Conservation (phyloP, 2,329 filamentous ascomycete species). For the Epichloe baconii region DNA sequence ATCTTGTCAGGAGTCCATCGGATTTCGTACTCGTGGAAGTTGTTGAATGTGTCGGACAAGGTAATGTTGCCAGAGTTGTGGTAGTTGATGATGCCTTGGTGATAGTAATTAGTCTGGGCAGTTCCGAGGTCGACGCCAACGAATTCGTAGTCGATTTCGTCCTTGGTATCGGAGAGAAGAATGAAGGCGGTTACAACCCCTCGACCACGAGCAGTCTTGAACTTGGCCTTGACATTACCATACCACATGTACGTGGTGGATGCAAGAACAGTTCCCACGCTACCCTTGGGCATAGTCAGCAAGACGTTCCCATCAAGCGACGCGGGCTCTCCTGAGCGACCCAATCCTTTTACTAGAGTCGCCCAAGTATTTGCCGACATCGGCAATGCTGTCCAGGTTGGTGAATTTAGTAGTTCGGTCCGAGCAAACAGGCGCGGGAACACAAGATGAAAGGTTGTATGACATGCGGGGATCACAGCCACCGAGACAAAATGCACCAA, state of each 20-base stretch:
- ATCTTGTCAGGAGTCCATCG: conserved; percentile 82
- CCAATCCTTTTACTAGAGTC: conserved; percentile 76
- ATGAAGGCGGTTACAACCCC: conserved; percentile 98
- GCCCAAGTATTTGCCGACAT: conserved; percentile 75
- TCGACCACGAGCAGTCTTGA: conserved; percentile 71
- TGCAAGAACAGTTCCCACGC: conserved; percentile 76
- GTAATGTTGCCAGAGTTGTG: conserved; percentile 61
- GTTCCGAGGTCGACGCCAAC: conserved; percentile 65
- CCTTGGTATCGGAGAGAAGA: conserved; percentile 86
- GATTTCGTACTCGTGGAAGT: conserved; percentile 84
- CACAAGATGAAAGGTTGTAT: conserved; percentile 70
- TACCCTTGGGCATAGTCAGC: conserved; percentile 78
- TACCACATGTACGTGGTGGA: conserved; percentile 91
- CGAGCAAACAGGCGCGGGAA: conserved; percentile 72
- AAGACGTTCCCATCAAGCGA: conserved; percentile 56
- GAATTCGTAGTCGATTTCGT: conserved; percentile 97
- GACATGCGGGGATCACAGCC: conserved; percentile 87
- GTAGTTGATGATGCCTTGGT: conserved; percentile 83
- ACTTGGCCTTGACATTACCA: conserved; percentile 72
- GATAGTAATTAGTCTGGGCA: conserved; percentile 95
- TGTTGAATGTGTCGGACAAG: conserved; percentile 55
- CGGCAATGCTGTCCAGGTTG: conserved; percentile 50
- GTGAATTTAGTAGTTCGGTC: conserved; percentile 61
- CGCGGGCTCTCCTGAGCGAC: conserved; percentile 65
- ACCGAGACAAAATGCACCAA: conserved; percentile 88